phyloP scores from a whole-genome alignment of 2,329 filamentous ascomycete genomes.

The Aspergillus sergii region DNA sequence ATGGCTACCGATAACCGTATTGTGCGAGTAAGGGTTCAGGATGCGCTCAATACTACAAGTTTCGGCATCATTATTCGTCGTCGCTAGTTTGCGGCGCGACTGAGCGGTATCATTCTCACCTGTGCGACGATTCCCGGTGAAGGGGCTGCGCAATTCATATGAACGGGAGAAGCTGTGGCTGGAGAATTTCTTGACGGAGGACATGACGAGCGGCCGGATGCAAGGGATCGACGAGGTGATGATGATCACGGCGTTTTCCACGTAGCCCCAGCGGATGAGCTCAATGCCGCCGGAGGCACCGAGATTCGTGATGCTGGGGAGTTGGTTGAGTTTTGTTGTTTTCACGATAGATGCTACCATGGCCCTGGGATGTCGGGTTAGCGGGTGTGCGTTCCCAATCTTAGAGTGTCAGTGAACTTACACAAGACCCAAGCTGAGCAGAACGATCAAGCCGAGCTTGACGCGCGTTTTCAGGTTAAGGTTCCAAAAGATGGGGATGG shows the following conservation, averaged over 20 bases:
- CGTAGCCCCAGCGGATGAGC: conserved; percentile 34
- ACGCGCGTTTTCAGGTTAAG: conserved; percentile 32
- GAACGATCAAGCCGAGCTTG: conserved; percentile 30
- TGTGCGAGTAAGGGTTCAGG: conserved; percentile 12
- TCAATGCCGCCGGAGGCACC: conserved; percentile 27
- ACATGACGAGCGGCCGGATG: conserved; percentile 33
- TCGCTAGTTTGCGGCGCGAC: conserved; percentile 19
- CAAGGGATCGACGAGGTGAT: conserved; percentile 35
- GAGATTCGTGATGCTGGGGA: conserved; percentile 32
- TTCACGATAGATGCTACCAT: conserved; percentile 38
- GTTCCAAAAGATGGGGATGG: conserved; percentile 33
- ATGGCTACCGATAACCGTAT: conserved; percentile 6
- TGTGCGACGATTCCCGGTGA: conserved; percentile 21
- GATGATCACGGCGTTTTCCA: conserved; percentile 33
- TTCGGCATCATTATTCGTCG: conserved; percentile 19
- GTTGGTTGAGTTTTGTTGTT: conserved; percentile 28
- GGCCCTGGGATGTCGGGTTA: conserved; percentile 17
- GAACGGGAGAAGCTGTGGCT: conserved; percentile 27
- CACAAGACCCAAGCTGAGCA: conserved; percentile 33
- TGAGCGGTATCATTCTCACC: conserved; percentile 20
- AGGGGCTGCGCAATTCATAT: conserved; percentile 31
- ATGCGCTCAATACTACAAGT: conserved; percentile 31
- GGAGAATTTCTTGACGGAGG: conserved; percentile 34
- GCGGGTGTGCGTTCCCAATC: background rate
- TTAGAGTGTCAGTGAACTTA: conserved; percentile 13